These are phyloP conservation scores for Fagus sylvatica DNA, from an alignment of 306 rosid species.

Conservation along the genomic window DNA sequence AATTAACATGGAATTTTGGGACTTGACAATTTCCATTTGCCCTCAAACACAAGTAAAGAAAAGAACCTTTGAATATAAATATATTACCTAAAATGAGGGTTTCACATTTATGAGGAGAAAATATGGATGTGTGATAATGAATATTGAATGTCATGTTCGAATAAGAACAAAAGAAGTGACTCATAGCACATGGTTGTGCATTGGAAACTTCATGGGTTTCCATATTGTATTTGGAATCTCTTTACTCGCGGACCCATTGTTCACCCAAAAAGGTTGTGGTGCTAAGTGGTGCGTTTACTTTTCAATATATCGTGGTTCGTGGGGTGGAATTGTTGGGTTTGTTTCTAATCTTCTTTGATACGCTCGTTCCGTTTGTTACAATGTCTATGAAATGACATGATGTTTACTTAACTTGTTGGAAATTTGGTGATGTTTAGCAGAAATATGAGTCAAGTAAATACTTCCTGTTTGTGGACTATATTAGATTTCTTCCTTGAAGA, in stretches of 20 bases:
- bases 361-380: neutral
- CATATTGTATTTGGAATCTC: conserved; percentile 5
- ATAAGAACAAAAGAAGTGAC: conserved; percentile 27
- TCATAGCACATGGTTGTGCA: conserved; percentile 32
- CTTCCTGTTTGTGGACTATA: no score
- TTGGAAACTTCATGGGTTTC: neutral
- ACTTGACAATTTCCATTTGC: neutral
- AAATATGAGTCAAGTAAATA: no score
- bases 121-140: conserved; percentile 4
- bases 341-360: neutral
- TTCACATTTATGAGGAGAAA: neutral
- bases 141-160: conserved; percentile 16
- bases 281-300: neutral
- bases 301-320: neutral
- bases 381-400: no score
- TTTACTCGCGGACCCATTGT: conserved; percentile 11
- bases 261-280: neutral
- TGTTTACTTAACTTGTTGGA: no score
- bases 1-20: neutral
- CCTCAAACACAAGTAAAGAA: neutral
- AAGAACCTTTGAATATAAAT: neutral
- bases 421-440: no score
- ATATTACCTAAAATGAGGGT: neutral
- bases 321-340: neutral
- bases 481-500: no score